Conservation (phyloP, 2,329 filamentous ascomycete genomes). For the Sphaceloma murrayae region DNA sequence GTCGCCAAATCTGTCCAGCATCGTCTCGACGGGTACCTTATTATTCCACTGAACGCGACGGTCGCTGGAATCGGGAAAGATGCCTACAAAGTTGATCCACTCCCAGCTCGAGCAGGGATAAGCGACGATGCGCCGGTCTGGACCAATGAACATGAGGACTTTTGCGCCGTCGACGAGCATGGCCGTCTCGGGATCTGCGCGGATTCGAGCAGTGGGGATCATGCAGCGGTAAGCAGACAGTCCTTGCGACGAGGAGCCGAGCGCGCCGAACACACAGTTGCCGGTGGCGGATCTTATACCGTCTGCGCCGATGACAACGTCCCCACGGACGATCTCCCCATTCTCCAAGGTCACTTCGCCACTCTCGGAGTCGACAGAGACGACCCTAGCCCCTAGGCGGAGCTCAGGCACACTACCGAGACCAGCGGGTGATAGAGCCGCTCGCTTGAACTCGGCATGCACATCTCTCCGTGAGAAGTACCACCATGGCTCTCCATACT, state of each 20-base stretch:
- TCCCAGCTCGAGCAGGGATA: slow-evolving; percentile 7
- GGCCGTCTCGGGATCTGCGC: slow-evolving; percentile 1
- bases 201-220: not conserved
- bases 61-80: not conserved
- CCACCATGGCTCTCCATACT: not conserved
- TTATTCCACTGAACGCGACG: slow-evolving; percentile 3
- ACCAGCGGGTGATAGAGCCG: not conserved
- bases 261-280: not conserved
- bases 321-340: not conserved
- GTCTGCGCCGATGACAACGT: slow-evolving; percentile 5
- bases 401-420: not conserved
- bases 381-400: not conserved
- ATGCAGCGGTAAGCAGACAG: slow-evolving; percentile 1
- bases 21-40: not conserved
- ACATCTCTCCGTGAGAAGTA: not conserved
- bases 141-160: not conserved
- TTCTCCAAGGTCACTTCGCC: not conserved
- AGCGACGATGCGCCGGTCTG: slow-evolving; percentile 1
- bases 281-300: not conserved
- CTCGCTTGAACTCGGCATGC: not conserved
- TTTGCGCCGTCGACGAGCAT: not conserved
- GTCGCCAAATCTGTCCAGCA: not conserved
- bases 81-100: slow-evolving; percentile 5
- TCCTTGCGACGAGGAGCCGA: not conserved
- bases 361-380: not conserved